These are phyloP conservation scores for Clonostachys byssicola DNA, from an alignment of 2,329 filamentous ascomycete species.

Conservation along the genomic window DNA sequence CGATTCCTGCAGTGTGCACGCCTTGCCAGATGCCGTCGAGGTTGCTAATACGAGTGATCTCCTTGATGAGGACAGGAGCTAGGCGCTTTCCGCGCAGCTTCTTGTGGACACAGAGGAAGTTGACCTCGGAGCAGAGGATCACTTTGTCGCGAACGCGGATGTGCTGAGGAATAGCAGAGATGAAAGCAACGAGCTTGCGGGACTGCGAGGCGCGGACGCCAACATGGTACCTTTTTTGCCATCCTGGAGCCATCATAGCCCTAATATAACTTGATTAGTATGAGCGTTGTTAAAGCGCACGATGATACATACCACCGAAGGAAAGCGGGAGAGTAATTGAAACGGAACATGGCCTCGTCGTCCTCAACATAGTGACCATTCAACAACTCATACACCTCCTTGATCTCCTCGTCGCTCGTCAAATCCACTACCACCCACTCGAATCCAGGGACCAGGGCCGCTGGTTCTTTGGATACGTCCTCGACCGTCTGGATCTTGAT, in stretches of 20 bases:
- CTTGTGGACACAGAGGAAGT: constrained; percentile 98
- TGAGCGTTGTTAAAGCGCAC: background rate
- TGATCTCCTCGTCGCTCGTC: constrained; percentile 69
- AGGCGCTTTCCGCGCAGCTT: constrained; percentile 92
- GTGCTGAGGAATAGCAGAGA: constrained; percentile 85
- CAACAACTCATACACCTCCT: constrained; percentile 88
- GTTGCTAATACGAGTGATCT: constrained; percentile 92
- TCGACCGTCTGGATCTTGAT: constrained; percentile 78
- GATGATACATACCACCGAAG: constrained; percentile 68
- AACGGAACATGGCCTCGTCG: constrained; percentile 93
- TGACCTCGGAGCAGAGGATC: constrained; percentile 84
- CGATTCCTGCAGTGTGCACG: constrained; percentile 89
- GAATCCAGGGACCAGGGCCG: constrained; percentile 74
- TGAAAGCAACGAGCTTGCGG: constrained; percentile 88
- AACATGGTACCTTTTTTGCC: constrained; percentile 92
- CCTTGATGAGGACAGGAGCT: constrained; percentile 92
- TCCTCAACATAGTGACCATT: constrained; percentile 97
- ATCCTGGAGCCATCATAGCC: constrained; percentile 92
- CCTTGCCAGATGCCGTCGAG: constrained; percentile 85
- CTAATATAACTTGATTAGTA: constrained; percentile 31
- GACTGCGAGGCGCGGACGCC: constrained; percentile 83
- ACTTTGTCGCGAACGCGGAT: constrained; percentile 74
- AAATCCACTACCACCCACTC: constrained; percentile 94
- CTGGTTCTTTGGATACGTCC: constrained; percentile 73
- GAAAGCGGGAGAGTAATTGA: constrained; percentile 89